Conservation (phyloP, 495 filamentous ascomycete genomes). For the Chaetomium fimeti region DNA sequence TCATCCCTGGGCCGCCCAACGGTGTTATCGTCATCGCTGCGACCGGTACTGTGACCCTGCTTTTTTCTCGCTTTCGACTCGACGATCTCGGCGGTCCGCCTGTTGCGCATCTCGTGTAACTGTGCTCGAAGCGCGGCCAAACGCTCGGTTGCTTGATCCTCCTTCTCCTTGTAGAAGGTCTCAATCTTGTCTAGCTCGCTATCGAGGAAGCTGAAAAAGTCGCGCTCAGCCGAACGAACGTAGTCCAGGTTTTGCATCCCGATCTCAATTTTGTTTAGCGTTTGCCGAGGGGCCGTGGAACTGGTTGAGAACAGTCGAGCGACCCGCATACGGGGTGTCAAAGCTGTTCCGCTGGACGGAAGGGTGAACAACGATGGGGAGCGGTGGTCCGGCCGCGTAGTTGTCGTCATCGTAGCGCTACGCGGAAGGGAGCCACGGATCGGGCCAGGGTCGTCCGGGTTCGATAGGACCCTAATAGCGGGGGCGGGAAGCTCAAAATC, state of each 20-base stretch:
- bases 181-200: conserved; percentile 81
- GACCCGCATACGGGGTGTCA: conserved; percentile 30
- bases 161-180: conserved; percentile 76
- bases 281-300: conserved; percentile 23
- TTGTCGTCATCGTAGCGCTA: conserved; percentile 30
- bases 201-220: conserved; percentile 80
- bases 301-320: conserved; percentile 33
- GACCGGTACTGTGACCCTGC: conserved; percentile 7
- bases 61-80: conserved; percentile 39
- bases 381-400: conserved; percentile 10
- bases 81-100: conserved; percentile 68
- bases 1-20: conserved; percentile 28
- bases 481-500: conserved; percentile 69
- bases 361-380: conserved; percentile 21
- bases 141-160: conserved; percentile 71
- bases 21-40: conserved; percentile 17
- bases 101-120: conserved; percentile 82
- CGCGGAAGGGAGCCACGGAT: conserved; percentile 24
- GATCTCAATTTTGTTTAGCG: conserved; percentile 28
- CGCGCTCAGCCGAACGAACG: conserved; percentile 59
- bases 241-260: conserved; percentile 46
- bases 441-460: conserved; percentile 21
- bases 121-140: conserved; percentile 71
- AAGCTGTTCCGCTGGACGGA: conserved; percentile 12
- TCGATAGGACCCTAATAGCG: conserved; percentile 61